These are phyloP conservation scores for Blastocystis hominis DNA, from an alignment of 352 stramenopile species.

Conservation along the genomic window DNA sequence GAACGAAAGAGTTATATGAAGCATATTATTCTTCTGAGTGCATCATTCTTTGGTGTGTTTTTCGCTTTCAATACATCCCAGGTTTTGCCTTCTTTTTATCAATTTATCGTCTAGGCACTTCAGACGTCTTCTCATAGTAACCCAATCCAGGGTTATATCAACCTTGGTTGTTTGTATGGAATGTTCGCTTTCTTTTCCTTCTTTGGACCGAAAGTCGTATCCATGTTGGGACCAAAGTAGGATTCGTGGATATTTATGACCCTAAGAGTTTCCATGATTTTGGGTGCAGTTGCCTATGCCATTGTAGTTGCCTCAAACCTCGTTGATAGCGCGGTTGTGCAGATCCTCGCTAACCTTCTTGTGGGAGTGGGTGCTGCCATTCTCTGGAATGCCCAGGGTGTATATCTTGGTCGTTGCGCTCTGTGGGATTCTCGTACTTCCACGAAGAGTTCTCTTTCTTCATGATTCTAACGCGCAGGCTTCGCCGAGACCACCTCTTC, in stretches of 20 bases:
- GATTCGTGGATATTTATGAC: not conserved
- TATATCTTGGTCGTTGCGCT: constrained; percentile 57
- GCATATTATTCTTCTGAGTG: constrained; percentile 50
- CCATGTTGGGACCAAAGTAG: constrained; percentile 8
- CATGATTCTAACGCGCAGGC: not conserved
- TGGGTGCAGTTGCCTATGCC: constrained; percentile 48
- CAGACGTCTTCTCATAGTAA: constrained; percentile 48
- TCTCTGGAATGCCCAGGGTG: constrained; percentile 56
- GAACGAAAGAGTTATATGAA: constrained; percentile 51
- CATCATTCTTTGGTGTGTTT: constrained; percentile 60
- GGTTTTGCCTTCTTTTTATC: not conserved
- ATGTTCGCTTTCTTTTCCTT: constrained; percentile 49
- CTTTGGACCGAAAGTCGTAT: constrained; percentile 55
- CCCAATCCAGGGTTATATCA: constrained; percentile 49
- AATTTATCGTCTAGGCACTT: not conserved
- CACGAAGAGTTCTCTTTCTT: not conserved
- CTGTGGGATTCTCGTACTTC: constrained; percentile 28
- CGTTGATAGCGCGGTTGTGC: not conserved
- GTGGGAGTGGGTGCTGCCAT: constrained; percentile 47
- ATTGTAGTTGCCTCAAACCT: constrained; percentile 43
- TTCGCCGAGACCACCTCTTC: constrained; percentile 20
- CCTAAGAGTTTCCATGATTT: constrained; percentile 44
- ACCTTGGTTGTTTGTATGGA: constrained; percentile 47
- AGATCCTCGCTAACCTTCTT: constrained; percentile 51
- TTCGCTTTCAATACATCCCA: constrained; percentile 60